Evolutionary conservation across 2,329 filamentous ascomycete species (phyloP).

Genomic region (Cyphellophora europaea): DNA sequence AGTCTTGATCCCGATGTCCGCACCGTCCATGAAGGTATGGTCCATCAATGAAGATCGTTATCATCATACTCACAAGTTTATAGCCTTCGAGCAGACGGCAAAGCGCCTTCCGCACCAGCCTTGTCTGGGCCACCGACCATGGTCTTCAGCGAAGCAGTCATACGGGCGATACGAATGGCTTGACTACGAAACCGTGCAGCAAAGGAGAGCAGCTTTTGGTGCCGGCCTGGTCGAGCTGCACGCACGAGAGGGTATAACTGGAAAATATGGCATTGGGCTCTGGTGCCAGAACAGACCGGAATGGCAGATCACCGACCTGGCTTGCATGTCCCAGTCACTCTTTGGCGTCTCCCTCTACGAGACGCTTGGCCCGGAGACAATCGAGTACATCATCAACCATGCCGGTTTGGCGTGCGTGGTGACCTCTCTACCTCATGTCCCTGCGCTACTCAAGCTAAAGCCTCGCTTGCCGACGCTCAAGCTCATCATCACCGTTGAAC

Average conservation of each 20-base stretch:
- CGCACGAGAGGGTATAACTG: constrained; percentile 57
- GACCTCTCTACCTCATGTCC: constrained; percentile 71
- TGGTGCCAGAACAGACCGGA: constrained; percentile 85
- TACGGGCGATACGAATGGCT: constrained; percentile 76
- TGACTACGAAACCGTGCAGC: constrained; percentile 69
- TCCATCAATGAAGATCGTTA: too few relatives aligned
- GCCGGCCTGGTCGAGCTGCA: constrained; percentile 78
- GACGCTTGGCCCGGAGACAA: constrained; percentile 81
- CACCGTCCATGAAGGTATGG: constrained; percentile 61
- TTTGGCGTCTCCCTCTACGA: constrained; percentile 94
- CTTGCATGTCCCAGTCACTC: constrained; percentile 74
- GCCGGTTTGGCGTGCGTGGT: constrained; percentile 65
- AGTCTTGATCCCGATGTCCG: constrained; percentile 60
- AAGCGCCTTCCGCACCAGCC: constrained; percentile 29
- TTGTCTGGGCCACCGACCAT: constrained; percentile 73
- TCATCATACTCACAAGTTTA: background rate
- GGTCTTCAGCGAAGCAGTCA: constrained; percentile 62
- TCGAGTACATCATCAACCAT: constrained; percentile 94
- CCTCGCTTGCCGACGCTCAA: constrained; percentile 72
- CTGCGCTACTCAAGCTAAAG: constrained; percentile 69
- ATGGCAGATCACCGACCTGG: constrained; percentile 85
- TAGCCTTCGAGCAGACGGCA: constrained; percentile 59
- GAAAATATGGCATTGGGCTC: constrained; percentile 66
- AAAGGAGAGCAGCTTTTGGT: constrained; percentile 74
- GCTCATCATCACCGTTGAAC: constrained; percentile 78